Conservation (phyloP, 345 rosid genomes). For the Sonneratia caseolaris region DNA sequence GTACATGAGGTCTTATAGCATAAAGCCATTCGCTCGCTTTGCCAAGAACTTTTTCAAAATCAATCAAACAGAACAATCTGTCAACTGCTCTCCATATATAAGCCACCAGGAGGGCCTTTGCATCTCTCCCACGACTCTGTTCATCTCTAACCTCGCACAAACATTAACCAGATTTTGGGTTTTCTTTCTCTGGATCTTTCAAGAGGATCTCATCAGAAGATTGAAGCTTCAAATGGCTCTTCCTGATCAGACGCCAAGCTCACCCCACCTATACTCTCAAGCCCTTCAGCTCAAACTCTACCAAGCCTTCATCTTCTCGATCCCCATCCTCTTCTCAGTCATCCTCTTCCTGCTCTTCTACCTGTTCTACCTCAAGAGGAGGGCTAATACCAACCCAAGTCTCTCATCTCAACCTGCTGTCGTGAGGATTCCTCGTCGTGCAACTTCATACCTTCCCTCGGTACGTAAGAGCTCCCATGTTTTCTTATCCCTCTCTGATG, state of each 20-base stretch:
- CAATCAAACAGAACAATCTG: constrained; percentile 6
- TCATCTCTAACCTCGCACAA: neutral
- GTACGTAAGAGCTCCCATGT: neutral
- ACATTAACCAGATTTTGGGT: neutral
- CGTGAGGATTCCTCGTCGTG: constrained; percentile 35
- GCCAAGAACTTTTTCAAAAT: constrained; percentile 8
- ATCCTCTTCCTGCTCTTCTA: constrained; percentile 82
- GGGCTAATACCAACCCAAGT: constrained; percentile 30
- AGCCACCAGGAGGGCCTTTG: constrained; percentile 7
- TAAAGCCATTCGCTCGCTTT: too few species aligned
- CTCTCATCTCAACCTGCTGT: constrained; percentile 34
- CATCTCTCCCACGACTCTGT: neutral
- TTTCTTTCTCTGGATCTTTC: neutral
- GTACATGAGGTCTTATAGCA: too few species aligned
- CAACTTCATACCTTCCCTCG: constrained; percentile 23
- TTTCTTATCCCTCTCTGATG: neutral
- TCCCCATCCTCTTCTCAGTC: constrained; percentile 84
- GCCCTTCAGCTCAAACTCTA: constrained; percentile 85
- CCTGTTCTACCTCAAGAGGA: constrained; percentile 90
- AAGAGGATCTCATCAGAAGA: neutral
- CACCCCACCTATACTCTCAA: constrained; percentile 66
- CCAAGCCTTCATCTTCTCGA: constrained; percentile 94
- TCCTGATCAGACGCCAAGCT: constrained; percentile 38
- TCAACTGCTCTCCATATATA: constrained; percentile 8
- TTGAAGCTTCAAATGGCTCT: constrained; percentile 31